phyloP scores from a whole-genome alignment of 768 basidiomycete genomes.

The Coprinellus aureogranulatus region DNA sequence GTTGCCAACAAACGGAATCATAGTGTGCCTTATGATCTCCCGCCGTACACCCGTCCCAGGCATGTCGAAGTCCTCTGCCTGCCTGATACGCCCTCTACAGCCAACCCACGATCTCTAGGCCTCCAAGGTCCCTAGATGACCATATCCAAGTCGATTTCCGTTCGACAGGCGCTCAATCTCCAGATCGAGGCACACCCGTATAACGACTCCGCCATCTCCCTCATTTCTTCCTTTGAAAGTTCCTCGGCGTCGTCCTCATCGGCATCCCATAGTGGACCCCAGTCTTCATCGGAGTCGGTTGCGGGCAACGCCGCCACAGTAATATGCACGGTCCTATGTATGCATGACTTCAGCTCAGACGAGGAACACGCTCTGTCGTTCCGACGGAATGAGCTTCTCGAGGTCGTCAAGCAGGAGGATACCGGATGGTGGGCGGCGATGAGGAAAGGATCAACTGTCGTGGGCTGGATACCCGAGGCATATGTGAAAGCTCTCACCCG shows the following conservation, averaged over 20 bases:
- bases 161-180: slow-evolving; percentile 41
- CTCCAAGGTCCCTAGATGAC: slow-evolving; percentile 21
- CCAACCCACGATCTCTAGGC: background rate
- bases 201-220: slow-evolving; percentile 18
- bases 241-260: slow-evolving; percentile 30
- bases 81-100: background rate
- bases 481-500: slow-evolving; percentile 58
- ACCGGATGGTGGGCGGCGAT: slow-evolving; percentile 85
- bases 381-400: slow-evolving; percentile 62
- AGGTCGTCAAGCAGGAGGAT: slow-evolving; percentile 64
- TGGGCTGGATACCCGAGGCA: slow-evolving; percentile 78
- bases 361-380: slow-evolving; percentile 65
- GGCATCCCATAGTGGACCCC: slow-evolving; percentile 26
- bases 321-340: slow-evolving; percentile 57
- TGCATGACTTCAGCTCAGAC: slow-evolving; percentile 64
- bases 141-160: slow-evolving; percentile 29
- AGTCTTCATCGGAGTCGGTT: slow-evolving; percentile 21
- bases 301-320: slow-evolving; percentile 27
- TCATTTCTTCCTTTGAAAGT: slow-evolving; percentile 28
- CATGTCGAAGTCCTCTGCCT: slow-evolving; percentile 1
- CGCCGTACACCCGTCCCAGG: background rate
- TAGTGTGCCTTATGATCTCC: slow-evolving; percentile 2
- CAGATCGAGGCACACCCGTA: slow-evolving; percentile 36
- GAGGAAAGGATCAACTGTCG: slow-evolving; percentile 44
- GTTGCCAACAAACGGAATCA: slow-evolving; percentile 10